Conservation (phyloP, 73 alveolate species). For the Stentor roeselii region DNA sequence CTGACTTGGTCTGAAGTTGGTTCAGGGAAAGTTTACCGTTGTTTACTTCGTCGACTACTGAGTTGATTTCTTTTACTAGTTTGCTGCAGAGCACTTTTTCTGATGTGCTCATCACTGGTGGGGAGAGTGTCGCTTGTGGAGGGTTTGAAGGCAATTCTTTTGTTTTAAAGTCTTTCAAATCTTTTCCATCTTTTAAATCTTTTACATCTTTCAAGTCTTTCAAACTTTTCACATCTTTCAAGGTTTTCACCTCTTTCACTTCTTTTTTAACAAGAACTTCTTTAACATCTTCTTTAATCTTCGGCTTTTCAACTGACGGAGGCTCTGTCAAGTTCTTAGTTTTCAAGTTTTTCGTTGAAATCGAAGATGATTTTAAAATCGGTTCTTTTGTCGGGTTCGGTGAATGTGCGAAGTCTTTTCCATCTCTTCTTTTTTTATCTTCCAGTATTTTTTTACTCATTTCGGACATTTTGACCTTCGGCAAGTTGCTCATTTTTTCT, state of each 20-base stretch:
- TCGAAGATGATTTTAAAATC: neutral
- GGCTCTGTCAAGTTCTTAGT: neutral
- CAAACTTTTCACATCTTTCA: no score
- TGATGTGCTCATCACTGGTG: no score
- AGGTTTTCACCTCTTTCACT: no score
- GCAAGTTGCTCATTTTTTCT: neutral
- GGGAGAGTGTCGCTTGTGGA: no score
- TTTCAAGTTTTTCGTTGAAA: neutral
- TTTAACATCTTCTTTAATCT: no score
- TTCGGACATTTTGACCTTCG: conserved; percentile 5
- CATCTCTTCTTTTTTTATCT: neutral
- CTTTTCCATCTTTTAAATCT: no score
- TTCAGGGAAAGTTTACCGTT: neutral
- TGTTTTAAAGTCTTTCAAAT: no score
- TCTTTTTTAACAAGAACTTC: neutral
- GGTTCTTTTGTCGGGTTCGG: neutral
- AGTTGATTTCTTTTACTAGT: neutral
- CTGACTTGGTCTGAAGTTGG: neutral
- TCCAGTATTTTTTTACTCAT: neutral
- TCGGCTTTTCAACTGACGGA: neutral
- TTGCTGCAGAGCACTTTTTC: neutral
- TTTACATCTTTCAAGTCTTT: no score
- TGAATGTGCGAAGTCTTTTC: neutral
- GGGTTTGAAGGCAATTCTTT: no score
- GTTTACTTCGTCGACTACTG: neutral